Conservation (phyloP, 257 asterid species). For the Rhazya stricta region DNA sequence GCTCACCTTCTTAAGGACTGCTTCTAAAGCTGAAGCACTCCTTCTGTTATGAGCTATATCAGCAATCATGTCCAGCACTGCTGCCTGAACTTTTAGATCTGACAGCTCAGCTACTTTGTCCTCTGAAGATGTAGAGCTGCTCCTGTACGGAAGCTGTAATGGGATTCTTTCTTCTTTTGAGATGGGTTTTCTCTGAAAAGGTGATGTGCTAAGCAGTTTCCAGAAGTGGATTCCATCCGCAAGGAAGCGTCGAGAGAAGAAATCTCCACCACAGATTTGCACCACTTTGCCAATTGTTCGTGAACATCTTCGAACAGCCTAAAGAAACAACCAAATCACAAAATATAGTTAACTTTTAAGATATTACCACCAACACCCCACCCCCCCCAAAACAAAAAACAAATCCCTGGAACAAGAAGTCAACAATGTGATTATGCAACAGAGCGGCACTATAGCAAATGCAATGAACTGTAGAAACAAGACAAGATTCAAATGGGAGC, state of each 20-base stretch:
- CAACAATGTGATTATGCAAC: not conserved
- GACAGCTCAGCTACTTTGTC: conserved; percentile 61
- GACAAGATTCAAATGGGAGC: not conserved
- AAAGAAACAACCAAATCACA: not conserved
- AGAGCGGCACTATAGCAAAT: not conserved
- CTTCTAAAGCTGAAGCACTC: conserved; percentile 62
- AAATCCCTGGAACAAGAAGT: conserved; percentile 1
- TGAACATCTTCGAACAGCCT: conserved; percentile 74
- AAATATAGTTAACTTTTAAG: not conserved
- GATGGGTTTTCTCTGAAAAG: conserved; percentile 57
- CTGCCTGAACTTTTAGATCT: conserved; percentile 65
- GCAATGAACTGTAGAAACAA: not conserved
- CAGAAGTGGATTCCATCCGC: conserved; percentile 75
- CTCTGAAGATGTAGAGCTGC: conserved; percentile 36
- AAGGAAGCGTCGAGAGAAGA: conserved; percentile 85
- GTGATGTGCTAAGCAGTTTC: conserved; percentile 76
- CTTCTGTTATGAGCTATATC: conserved; percentile 47
- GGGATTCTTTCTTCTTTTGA: conserved; percentile 43
- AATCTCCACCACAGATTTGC: conserved; percentile 81
- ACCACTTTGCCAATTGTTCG: conserved; percentile 49
- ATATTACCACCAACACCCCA: too few species aligned
- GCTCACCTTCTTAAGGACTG: conserved; percentile 67
- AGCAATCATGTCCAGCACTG: conserved; percentile 66
- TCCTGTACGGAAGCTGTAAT: conserved; percentile 72
- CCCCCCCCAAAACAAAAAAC: conserved; percentile 19